Percentiles rank a stretch among this genome's conserved stretches.
Evolutionary conservation across 495 filamentous ascomycete species (phyloP).

Genomic region (Aspergillus cristatus): DNA sequence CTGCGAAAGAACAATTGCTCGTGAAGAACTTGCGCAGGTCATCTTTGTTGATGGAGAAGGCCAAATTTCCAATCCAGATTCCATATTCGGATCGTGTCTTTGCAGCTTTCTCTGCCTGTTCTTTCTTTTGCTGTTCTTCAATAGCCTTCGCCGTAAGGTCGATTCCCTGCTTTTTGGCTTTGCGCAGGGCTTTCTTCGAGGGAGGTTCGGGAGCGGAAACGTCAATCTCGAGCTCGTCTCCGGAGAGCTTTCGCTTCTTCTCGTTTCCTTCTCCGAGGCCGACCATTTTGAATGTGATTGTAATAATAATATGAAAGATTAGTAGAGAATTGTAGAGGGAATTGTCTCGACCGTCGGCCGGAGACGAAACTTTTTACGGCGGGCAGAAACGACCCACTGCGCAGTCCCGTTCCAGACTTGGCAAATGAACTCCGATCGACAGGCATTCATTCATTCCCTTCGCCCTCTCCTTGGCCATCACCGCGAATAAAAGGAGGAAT

Average conservation of each 20-base stretch:
- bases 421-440: conserved; percentile 10
- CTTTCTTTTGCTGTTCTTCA: conserved; percentile 22
- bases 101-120: conserved; percentile 11
- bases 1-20: conserved; percentile 56
- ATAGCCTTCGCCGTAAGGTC: conserved; percentile 20
- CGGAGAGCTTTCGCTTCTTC: conserved; percentile 65
- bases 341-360: too few species aligned
- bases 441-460: conserved; percentile 1
- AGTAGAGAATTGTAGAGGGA: conserved; percentile 1
- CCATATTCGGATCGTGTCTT: conserved; percentile 62
- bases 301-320: conserved; percentile 1
- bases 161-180: conserved; percentile 61
- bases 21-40: conserved; percentile 69
- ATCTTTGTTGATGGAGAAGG: conserved; percentile 62
- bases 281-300: conserved; percentile 16
- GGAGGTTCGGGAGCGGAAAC: conserved; percentile 77
- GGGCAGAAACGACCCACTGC: conserved; percentile 22
- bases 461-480: not conserved
- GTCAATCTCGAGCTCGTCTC: conserved; percentile 76
- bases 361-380: conserved; percentile 23
- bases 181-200: conserved; percentile 81
- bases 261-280: conserved; percentile 22
- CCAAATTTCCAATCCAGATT: conserved; percentile 93
- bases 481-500: not conserved
- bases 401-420: conserved; percentile 16